Conservation (phyloP, 257 asterid genomes). For the Primulina huaijiensis region DNA sequence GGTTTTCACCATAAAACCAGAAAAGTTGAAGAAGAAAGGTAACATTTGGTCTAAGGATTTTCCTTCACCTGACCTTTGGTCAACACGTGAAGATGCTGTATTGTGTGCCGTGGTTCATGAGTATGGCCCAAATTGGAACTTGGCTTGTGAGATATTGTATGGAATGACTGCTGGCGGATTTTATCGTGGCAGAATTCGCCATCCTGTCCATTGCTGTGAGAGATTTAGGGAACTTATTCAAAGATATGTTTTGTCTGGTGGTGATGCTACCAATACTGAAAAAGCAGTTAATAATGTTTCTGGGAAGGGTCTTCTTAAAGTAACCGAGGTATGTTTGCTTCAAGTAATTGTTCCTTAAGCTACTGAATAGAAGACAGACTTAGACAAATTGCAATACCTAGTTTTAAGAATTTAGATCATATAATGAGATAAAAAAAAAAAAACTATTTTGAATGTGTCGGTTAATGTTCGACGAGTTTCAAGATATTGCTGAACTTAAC, state of each 20-base stretch:
- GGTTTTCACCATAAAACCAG: slow-evolving; percentile 67
- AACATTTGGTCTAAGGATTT: slow-evolving; percentile 57
- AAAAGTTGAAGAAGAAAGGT: slow-evolving; percentile 72
- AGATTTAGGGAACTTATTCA: slow-evolving; percentile 89
- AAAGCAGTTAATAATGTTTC: slow-evolving; percentile 53
- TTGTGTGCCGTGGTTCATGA: slow-evolving; percentile 80
- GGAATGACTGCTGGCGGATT: slow-evolving; percentile 76
- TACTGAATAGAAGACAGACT: not conserved
- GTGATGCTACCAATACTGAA: slow-evolving; percentile 62
- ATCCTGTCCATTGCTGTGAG: slow-evolving; percentile 89
- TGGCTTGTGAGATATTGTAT: slow-evolving; percentile 75
- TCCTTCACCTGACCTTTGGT: slow-evolving; percentile 82
- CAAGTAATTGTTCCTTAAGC: not conserved
- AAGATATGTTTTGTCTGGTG: slow-evolving; percentile 62
- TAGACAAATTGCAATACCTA: not conserved
- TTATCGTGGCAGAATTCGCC: slow-evolving; percentile 81
- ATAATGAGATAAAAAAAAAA: too few relatives aligned
- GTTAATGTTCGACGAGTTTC: not conserved
- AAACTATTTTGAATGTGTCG: not conserved
- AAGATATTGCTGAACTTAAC: not conserved
- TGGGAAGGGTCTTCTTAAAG: slow-evolving; percentile 79
- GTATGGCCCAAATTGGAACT: slow-evolving; percentile 88
- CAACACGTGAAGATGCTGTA: slow-evolving; percentile 75
- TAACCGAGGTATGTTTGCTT: slow-evolving; percentile 67
- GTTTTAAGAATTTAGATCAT: not conserved